phyloP scores from a whole-genome alignment of 176 grass and related monocot species.

The Triticum timopheevii region DNA sequence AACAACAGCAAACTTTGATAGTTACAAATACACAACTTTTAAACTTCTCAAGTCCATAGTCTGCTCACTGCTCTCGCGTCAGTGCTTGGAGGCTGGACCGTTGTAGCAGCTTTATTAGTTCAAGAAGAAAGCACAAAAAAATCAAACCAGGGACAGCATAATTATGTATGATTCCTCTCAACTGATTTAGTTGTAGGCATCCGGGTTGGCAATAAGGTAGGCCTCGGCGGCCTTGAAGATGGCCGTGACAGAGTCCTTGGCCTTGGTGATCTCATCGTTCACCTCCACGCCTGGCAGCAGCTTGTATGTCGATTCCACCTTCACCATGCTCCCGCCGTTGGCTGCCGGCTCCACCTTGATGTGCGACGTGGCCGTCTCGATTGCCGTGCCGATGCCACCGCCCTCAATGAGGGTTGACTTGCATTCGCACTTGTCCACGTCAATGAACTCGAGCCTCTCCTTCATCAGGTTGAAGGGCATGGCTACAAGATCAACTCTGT shows the following conservation, averaged over 20 bases:
- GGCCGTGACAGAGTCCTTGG: conserved; percentile 35
- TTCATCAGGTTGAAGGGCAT: conserved; percentile 46
- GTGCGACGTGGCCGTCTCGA: conserved; percentile 45
- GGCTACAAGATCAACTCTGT: no score
- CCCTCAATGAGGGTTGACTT: conserved; percentile 53
- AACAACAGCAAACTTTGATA: background rate
- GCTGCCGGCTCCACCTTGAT: conserved; percentile 51
- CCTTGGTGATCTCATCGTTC: conserved; percentile 33
- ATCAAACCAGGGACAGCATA: background rate
- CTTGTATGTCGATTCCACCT: conserved; percentile 44
- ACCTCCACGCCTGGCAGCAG: conserved; percentile 39
- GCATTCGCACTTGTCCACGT: conserved; percentile 55
- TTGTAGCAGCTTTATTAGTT: conserved; percentile 7
- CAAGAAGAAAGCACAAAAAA: background rate
- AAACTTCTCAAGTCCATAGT: background rate
- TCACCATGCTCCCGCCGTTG: conserved; percentile 48
- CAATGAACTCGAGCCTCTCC: conserved; percentile 61
- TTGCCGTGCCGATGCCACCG: conserved; percentile 39
- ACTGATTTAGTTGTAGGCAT: conserved; percentile 50
- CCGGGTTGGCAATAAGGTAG: conserved; percentile 59
- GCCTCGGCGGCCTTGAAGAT: conserved; percentile 56
- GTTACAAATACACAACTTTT: background rate
- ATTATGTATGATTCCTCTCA: background rate
- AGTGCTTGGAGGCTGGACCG: background rate
- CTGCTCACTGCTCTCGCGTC: background rate